Evolutionary conservation across 2,329 filamentous ascomycete genomes (phyloP), one percentile per base, ranked within the genome.

Genomic region (Fusarium sp.): DNA sequence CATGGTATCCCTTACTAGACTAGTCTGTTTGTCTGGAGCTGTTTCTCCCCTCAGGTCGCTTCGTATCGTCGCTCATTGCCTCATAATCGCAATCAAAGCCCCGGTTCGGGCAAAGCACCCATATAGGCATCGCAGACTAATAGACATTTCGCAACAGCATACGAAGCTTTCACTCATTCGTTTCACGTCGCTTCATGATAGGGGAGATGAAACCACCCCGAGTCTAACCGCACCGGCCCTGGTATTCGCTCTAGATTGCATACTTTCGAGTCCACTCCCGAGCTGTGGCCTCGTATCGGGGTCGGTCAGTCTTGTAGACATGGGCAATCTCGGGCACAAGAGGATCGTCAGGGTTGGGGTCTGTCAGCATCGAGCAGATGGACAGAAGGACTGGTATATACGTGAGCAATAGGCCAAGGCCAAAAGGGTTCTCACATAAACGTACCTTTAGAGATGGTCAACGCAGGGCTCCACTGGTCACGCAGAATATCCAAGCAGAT

Each of bases 241-340:
- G 50, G 42, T 65, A 62, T 57, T 56, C 68, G 53, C 61, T 71
- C 78, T 89, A 98, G 85, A 98, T 96, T 82, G 96, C 96, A 83
- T 98, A 98, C 90, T 99, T 99, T 84, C 95, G 91, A 80, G 96
- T 99, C 96, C 96, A 99, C 87, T 99, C 96, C 79, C 95, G 90
- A 71, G 96, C 96, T 65, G 95, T 98, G 76, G 94, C 93, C 87
- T 99, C 96, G 85, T 99, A 99, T 84, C 95, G 90, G 79, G 93
- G 91, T 79, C 95, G 93, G 85, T 99, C 96, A 75, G 95, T 98
- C 92, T 99, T 99, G 93, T 99, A 99, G 82, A 98, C 95, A 82
- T 99, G 96, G 79, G 96, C 96, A 80, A 99, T 99, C 88, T 99
- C 96, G 74, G 96, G 96, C 71, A 99, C 96, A 77, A 99, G 92